Evolutionary conservation across 1,284 basidiomycete genomes (phyloP).

Genomic region (Heterobasidion annosum): DNA sequence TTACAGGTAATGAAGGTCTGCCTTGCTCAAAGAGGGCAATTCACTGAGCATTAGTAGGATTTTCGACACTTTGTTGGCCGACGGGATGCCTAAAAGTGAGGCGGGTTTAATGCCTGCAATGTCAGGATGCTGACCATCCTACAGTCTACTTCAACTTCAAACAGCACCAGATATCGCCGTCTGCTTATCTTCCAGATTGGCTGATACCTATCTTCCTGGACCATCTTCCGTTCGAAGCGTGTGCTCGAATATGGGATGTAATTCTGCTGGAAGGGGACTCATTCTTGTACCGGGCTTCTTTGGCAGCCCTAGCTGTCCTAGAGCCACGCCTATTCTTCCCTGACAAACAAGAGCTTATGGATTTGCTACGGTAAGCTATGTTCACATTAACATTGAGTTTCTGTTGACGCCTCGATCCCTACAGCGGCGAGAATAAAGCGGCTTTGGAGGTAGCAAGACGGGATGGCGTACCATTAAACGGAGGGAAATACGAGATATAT

Average conservation of each 20-base stretch:
- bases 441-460: constrained; percentile 75
- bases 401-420: background rate
- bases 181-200: constrained; percentile 74
- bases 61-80: constrained; percentile 86
- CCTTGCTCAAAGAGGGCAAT: too few relatives aligned
- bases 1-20: constrained; percentile 32
- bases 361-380: constrained; percentile 50
- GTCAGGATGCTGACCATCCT: background rate
- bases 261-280: constrained; percentile 82
- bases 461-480: constrained; percentile 48
- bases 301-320: constrained; percentile 79
- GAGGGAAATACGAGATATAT: constrained; percentile 83
- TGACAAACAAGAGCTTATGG: constrained; percentile 65
- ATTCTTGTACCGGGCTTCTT: constrained; percentile 74
- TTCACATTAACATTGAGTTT: background rate
- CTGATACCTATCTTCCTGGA: constrained; percentile 78
- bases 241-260: constrained; percentile 86
- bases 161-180: constrained; percentile 79
- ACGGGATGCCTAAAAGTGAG: constrained; percentile 90
- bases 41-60: constrained; percentile 41
- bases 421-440: constrained; percentile 74
- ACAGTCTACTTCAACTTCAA: constrained; percentile 93
- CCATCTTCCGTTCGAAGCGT: constrained; percentile 83
- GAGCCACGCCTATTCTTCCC: constrained; percentile 86
- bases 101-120: background rate